Evolutionary conservation across 768 basidiomycete genomes (phyloP).

Genomic region (Serendipita sp.): DNA sequence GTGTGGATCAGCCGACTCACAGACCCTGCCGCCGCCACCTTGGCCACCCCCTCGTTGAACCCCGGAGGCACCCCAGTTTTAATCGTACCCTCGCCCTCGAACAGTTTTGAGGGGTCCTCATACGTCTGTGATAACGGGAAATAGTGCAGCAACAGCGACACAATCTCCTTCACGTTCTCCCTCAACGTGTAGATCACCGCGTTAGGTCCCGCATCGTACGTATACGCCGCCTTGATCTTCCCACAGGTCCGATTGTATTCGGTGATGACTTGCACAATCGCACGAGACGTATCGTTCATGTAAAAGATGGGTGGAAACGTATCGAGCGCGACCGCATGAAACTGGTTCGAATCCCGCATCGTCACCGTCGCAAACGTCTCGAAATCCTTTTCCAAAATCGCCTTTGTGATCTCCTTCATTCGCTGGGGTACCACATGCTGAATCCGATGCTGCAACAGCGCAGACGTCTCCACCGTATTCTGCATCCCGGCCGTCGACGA

Average conservation of each 20-base stretch:
- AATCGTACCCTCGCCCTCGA: constrained; percentile 24
- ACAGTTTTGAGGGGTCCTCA: constrained; percentile 58
- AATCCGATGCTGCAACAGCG: constrained; percentile 81
- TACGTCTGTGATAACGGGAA: constrained; percentile 77
- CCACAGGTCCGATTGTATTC: constrained; percentile 66
- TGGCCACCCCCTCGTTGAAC: constrained; percentile 67
- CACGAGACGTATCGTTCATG: constrained; percentile 91
- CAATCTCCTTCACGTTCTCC: constrained; percentile 62
- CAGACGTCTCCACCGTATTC: constrained; percentile 83
- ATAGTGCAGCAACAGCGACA: constrained; percentile 58
- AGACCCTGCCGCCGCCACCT: constrained; percentile 53
- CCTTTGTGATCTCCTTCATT: constrained; percentile 67
- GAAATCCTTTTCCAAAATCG: constrained; percentile 71
- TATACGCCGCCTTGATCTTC: constrained; percentile 80
- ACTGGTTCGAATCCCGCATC: constrained; percentile 96
- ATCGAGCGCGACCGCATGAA: constrained; percentile 95
- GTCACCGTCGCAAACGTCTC: constrained; percentile 80
- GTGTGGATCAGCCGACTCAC: constrained; percentile 90
- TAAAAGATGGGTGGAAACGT: constrained; percentile 98
- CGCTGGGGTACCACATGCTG: constrained; percentile 68
- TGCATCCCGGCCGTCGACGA: constrained; percentile 96
- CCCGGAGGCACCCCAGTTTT: constrained; percentile 42
- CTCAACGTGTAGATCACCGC: constrained; percentile 87
- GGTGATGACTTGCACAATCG: constrained; percentile 81
- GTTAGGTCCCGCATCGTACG: constrained; percentile 98